Conservation (phyloP, 164 flowering plant genomes). For the Kingdonia uniflora region DNA sequence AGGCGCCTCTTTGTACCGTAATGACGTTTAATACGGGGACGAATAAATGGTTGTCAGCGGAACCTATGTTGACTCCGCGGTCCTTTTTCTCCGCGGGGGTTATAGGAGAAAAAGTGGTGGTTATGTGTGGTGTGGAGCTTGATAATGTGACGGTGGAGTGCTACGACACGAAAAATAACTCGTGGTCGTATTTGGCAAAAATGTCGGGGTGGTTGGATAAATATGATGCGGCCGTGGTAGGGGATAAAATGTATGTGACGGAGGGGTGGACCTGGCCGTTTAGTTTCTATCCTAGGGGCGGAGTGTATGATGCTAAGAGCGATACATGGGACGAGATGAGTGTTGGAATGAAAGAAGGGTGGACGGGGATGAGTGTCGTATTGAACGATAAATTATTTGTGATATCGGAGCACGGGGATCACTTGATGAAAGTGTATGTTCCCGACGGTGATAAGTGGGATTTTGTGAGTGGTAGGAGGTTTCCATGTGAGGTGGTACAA, state of each 20-base stretch:
- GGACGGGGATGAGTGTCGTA: constrained; percentile 43
- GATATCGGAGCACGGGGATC: constrained; percentile 38
- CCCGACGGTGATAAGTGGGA: constrained; percentile 34
- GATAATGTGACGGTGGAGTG: constrained; percentile 26
- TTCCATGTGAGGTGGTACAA: constrained; percentile 29
- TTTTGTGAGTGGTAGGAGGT: constrained; percentile 24
- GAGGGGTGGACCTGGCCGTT: constrained; percentile 72
- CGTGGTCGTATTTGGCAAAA: constrained; percentile 24
- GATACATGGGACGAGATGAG: constrained; percentile 48
- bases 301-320: constrained; percentile 27
- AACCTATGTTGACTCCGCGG: constrained; percentile 27
- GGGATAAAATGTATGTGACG: constrained; percentile 30
- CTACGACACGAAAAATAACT: constrained; percentile 25
- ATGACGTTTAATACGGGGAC: constrained; percentile 22
- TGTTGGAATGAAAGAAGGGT: constrained; percentile 46
- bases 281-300: constrained; percentile 29
- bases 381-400: constrained; percentile 29
- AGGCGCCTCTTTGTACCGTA: constrained; percentile 10
- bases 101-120: constrained; percentile 29
- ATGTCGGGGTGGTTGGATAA: constrained; percentile 20
- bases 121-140: constrained; percentile 28
- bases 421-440: constrained; percentile 30
- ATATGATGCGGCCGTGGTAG: constrained; percentile 39
- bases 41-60: constrained; percentile 28
- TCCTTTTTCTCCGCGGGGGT: constrained; percentile 30